phyloP scores from a whole-genome alignment of 768 basidiomycete species.

The Rhizopogon rudus region DNA sequence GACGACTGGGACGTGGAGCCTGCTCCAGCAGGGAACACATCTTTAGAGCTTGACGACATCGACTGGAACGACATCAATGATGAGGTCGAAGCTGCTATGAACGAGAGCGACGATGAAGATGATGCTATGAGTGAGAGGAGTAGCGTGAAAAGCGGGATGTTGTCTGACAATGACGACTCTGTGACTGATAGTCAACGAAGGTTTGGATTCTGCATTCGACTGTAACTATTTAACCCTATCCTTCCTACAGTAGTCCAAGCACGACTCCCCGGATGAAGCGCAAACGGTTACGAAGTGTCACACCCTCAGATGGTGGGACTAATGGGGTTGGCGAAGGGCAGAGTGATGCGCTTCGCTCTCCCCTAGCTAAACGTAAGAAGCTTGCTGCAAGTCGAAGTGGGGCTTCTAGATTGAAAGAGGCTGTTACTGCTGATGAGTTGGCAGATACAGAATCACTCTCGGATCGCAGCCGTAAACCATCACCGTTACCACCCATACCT shows the following conservation, averaged over 20 bases:
- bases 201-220: constrained; percentile 21
- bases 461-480: constrained; percentile 9
- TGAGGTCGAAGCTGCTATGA: constrained; percentile 85
- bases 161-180: constrained; percentile 45
- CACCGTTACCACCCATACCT: constrained; percentile 4
- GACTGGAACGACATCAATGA: constrained; percentile 83
- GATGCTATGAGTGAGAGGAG: constrained; percentile 34
- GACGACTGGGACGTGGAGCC: constrained; percentile 62
- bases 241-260: constrained; percentile 28
- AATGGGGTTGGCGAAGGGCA: constrained; percentile 25
- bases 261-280: constrained; percentile 46
- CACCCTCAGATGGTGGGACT: constrained; percentile 56
- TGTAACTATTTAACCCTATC: constrained; percentile 13
- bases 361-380: constrained; percentile 79
- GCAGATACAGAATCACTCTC: constrained; percentile 5
- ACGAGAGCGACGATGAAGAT: constrained; percentile 62
- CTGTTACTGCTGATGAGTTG: constrained; percentile 52
- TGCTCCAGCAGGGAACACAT: constrained; percentile 24
- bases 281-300: constrained; percentile 68
- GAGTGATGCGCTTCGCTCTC: constrained; percentile 53
- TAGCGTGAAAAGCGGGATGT: constrained; percentile 38
- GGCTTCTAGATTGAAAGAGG: constrained; percentile 65
- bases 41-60: constrained; percentile 54
- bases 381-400: constrained; percentile 60
- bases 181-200: constrained; percentile 46